These are phyloP conservation scores for Leishmania mexicana DNA, from an alignment of 208 protist species.

Conservation along the genomic window DNA sequence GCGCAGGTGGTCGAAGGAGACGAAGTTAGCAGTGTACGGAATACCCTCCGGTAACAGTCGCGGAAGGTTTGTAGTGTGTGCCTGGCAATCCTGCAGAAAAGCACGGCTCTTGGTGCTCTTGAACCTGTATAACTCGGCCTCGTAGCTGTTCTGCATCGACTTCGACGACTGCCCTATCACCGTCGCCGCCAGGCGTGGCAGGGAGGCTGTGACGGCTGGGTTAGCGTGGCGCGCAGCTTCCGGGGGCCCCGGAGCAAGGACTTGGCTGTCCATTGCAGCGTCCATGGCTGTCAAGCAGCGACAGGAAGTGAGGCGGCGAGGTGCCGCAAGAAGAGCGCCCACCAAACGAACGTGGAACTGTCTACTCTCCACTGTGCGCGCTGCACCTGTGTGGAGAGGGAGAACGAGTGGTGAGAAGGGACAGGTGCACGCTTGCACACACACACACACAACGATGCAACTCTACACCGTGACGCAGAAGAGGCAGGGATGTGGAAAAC, in stretches of 20 bases:
- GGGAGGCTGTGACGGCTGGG: not conserved
- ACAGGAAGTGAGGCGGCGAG: too few species aligned
- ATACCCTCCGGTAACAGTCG: conserved; percentile 82
- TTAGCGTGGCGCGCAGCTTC: not conserved
- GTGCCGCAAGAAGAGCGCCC: not conserved
- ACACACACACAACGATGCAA: not conserved
- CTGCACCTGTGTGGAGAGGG: not conserved
- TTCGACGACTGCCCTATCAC: not conserved
- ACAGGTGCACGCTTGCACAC: not conserved
- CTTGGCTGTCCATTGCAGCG: not conserved
- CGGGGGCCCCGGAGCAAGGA: not conserved
- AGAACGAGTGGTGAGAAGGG: not conserved
- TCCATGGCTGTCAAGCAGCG: not conserved
- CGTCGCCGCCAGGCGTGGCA: not conserved
- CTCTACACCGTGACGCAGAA: not conserved
- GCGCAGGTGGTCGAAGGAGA: conserved; percentile 85
- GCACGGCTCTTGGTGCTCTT: conserved; percentile 61
- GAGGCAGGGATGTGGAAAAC: not conserved
- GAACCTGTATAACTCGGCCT: conserved; percentile 65
- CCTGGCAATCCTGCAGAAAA: conserved; percentile 71
- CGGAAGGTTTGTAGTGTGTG: conserved; percentile 52
- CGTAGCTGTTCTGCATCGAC: conserved; percentile 20
- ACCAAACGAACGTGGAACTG: not conserved
- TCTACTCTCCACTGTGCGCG: not conserved
- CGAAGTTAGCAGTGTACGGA: conserved; percentile 85